Evolutionary conservation across 2,329 filamentous ascomycete species (phyloP).

Genomic region (Pseudocercospora cruenta): DNA sequence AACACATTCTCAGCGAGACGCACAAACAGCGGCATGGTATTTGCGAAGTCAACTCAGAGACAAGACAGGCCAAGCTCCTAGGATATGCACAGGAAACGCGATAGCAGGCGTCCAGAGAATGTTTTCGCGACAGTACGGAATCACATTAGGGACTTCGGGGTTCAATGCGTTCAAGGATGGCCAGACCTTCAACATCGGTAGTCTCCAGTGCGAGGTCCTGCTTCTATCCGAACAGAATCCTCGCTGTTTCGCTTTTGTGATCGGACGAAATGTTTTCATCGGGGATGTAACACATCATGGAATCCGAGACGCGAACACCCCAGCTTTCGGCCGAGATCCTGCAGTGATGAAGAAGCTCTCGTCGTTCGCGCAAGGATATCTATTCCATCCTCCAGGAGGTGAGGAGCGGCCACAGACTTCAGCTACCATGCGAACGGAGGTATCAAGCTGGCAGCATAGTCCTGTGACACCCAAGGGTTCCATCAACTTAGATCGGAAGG

Average conservation of each 20-base stretch:
- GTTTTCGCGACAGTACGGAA: slow-evolving; percentile 56
- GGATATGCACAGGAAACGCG: slow-evolving; percentile 60
- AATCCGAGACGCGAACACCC: slow-evolving; percentile 2
- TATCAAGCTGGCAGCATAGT: slow-evolving; percentile 21
- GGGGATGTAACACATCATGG: slow-evolving; percentile 32
- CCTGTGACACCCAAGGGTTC: slow-evolving; percentile 13
- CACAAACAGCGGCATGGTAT: slow-evolving; percentile 63
- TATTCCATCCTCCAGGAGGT: slow-evolving; percentile 14
- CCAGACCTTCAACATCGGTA: slow-evolving; percentile 57
- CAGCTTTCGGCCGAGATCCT: slow-evolving; percentile 1
- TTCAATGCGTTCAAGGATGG: slow-evolving; percentile 63
- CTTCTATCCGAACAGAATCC: slow-evolving; percentile 59
- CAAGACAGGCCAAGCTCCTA: slow-evolving; percentile 43
- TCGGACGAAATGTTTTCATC: slow-evolving; percentile 50
- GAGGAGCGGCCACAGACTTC: slow-evolving; percentile 12
- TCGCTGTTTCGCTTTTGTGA: slow-evolving; percentile 62
- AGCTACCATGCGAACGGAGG: slow-evolving; percentile 19
- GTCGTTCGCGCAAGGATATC: slow-evolving; percentile 3
- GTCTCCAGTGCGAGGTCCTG: slow-evolving; percentile 50
- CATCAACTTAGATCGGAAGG: not conserved
- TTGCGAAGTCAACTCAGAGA: slow-evolving; percentile 53
- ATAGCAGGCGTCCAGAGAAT: slow-evolving; percentile 57
- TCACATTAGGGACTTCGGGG: slow-evolving; percentile 49
- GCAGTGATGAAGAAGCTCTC: slow-evolving; percentile 15
- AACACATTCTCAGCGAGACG: slow-evolving; percentile 65